Base-by-base conservation (phyloP, 495 filamentous ascomycete species). In the Neurospora discreta region DNA sequence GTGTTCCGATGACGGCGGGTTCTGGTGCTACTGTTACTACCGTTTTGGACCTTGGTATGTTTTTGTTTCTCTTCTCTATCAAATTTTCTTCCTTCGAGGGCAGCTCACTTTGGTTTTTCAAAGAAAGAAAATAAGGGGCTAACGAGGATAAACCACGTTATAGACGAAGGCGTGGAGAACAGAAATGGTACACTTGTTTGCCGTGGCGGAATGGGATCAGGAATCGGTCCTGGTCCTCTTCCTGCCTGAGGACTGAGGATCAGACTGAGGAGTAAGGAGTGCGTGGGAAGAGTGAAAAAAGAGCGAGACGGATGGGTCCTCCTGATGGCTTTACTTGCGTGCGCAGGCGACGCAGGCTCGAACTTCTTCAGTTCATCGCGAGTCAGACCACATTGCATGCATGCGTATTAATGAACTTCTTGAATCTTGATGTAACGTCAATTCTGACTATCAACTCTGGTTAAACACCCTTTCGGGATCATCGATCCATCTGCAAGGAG, bases 91-190 rank as follows among this genome's bases (percentile, higher is more conserved):
- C 41, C 3, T 16, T 23, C n/a, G 39, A 13, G 68, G 58, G 43
- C 36, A 16, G 38, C 26, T 60, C 11, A 20, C 39, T 5, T 38
- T 71, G 46, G 44, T 70, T 16, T 15, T 0, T 7, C 0, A 7
- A 58, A 30, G 3, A 4, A 0, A 30, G 23, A 16, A 26, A 11
- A 13, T 3, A 15, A 15, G 3, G 9, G 15, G 26, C 52, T 60
- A 16, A 60, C 26, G 5, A 33, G 6, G 10, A 33, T 60, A 18
- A 16, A 15, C 41, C 41, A 16, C 46, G 13, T 43, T n/a, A 23
- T n/a, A 78, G 77, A 78, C 18, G 74, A 73, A 7, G 75, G 77
- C 39, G 72, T 78, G 46, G n/a, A 23, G 5, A 78, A 78, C 70
- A 40, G 72, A 4, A 74, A 74, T n/a, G 75, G 77, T 69, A 75